Evolutionary conservation across 2,329 filamentous ascomycete species (phyloP).

Genomic region (Colletotrichum coccodes): DNA sequence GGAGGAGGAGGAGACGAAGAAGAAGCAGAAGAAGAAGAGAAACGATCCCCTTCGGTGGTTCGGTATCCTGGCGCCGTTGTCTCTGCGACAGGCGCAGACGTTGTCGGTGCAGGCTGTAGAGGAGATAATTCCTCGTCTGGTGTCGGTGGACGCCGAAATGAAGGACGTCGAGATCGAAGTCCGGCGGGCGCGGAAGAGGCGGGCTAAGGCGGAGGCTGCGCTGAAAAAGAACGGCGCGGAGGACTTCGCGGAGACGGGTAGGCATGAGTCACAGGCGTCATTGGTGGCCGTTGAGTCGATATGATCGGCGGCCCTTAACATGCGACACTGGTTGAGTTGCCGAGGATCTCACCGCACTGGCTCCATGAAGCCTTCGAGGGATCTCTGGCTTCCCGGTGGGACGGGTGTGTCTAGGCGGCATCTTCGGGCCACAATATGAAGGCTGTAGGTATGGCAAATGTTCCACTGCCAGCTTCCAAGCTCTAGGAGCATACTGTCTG

Average conservation of each 20-base stretch:
- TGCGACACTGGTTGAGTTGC: not conserved
- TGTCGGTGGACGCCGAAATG: constrained; percentile 69
- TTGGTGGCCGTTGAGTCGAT: not conserved
- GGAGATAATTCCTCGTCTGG: constrained; percentile 65
- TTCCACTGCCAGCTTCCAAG: not conserved
- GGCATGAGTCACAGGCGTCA: not conserved
- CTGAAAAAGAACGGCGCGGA: constrained; percentile 41
- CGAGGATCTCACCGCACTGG: not conserved
- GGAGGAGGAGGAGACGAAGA: constrained; percentile 27
- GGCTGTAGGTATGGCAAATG: not conserved
- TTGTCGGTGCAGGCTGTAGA: constrained; percentile 67
- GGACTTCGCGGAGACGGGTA: not conserved
- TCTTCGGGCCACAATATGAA: not conserved
- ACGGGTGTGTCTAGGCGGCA: not conserved
- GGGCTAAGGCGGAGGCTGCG: constrained; percentile 56
- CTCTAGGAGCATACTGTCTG: not conserved
- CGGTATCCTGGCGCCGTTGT: constrained; percentile 61
- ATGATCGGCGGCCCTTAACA: not conserved
- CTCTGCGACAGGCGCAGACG: constrained; percentile 67
- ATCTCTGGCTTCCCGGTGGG: not conserved
- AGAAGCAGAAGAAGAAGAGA: constrained; percentile 15
- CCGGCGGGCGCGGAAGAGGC: constrained; percentile 66
- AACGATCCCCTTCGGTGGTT: constrained; percentile 70
- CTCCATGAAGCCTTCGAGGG: not conserved
- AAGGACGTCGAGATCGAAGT: constrained; percentile 75